phyloP scores from a whole-genome alignment of 2,329 filamentous ascomycete genomes.

The Aspergillus viridinutans region DNA sequence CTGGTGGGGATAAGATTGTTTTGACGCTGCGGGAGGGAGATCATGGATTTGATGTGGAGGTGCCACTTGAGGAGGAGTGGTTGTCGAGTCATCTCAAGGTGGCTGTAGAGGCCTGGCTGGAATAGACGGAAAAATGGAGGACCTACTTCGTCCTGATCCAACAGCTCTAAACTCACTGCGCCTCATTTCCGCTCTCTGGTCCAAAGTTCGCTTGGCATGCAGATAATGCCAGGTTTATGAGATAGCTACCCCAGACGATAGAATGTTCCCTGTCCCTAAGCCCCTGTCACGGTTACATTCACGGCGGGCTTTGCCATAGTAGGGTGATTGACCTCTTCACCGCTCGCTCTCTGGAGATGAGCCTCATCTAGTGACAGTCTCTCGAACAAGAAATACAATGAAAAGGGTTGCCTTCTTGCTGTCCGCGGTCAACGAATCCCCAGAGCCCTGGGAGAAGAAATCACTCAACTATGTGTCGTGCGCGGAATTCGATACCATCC shows the following conservation, averaged over 20 bases:
- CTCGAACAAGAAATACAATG: conserved; percentile 1
- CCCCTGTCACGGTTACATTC: not conserved
- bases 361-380: not conserved
- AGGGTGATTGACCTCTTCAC: no score
- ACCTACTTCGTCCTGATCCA: no score
- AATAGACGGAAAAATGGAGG: not conserved
- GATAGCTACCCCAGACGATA: no score
- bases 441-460: not conserved
- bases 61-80: conserved; percentile 24
- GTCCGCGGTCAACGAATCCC: conserved; percentile 1
- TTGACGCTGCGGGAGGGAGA: conserved; percentile 27
- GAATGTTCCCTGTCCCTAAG: no score
- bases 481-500: conserved; percentile 4
- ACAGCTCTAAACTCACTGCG: no score
- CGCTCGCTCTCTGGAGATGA: no score
- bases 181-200: no score
- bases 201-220: no score
- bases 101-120: conserved; percentile 26
- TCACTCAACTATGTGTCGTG: conserved; percentile 1
- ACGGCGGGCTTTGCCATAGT: not conserved
- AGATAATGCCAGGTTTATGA: no score
- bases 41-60: conserved; percentile 34
- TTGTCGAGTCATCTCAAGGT: conserved; percentile 22
- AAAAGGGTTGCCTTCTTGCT: not conserved
- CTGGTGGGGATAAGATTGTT: conserved; percentile 20